Base-by-base conservation (phyloP, 1,139 yeast genomes). In the Yamadazyma friedrichii region DNA sequence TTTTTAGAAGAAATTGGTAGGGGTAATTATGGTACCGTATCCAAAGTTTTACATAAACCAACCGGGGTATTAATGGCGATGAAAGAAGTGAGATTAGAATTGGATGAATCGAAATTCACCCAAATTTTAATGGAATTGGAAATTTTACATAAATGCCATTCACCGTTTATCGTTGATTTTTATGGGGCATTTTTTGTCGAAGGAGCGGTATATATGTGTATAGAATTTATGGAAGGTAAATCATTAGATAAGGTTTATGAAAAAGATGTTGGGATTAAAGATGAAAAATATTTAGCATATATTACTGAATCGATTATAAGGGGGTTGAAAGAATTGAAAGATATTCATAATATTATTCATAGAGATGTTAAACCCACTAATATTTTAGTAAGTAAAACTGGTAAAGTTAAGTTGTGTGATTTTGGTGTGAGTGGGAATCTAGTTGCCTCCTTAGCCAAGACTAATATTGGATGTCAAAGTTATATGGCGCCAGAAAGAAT, bases 401-500 rank as follows among this genome's bases (percentile, higher is more conserved):
- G 99, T 16, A 84, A 85, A 51, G 88, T 94, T 28, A 94, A 93
- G 60, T 69, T 93, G 31, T 89, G 97, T 68, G 99, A 93, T 65
- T 93, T 93, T 64, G 99, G 99, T 35, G 98, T 93, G 16, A 80
- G 89, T 43, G 98, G 98, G 24, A 93, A 93, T 58, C 70, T 93
- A 47, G 98, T 93, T 29, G 97, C 98, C 1, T 88, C 96, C 0
- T 75, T 93, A 54, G 98, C 98, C 9, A 82, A 89, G 55, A 93
- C 99, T 0, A 93, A 93, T 56, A 91, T 93, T 53, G 99, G 99
- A 6, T 94, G 98, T 62, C 98, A 93, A 64, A 87, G 96, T 4
- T 93, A 93, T 64, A 94, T 94, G 98, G 98, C 98, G 0, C 99
- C 99, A 1, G 99, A 93, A 62, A 77, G 99, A 57, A 94, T 93